These are phyloP conservation scores for Fusarium albidum DNA, from an alignment of 2,329 filamentous ascomycete species.

Conservation along the genomic window DNA sequence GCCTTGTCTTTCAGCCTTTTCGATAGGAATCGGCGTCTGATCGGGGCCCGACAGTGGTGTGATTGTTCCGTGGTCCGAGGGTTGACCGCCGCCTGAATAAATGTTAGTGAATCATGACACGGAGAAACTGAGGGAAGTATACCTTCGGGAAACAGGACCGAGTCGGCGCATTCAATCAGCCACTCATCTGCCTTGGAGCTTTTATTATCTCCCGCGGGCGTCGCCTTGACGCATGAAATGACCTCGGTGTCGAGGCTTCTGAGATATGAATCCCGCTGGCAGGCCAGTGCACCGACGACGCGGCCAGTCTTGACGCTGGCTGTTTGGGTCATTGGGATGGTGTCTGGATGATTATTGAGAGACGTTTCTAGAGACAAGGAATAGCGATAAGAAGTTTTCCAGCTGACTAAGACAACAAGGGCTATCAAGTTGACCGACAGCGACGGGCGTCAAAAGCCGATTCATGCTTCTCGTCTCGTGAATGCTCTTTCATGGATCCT, in stretches of 20 bases:
- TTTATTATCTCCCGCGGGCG: conserved; percentile 19
- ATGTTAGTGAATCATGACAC: fast-evolving
- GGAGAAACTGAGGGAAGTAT: fast-evolving
- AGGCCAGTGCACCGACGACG: conserved; percentile 41
- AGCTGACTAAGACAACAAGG: too few species aligned
- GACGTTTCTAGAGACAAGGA: too few species aligned
- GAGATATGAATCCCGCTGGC: conserved; percentile 41
- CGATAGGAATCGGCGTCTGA: conserved; percentile 29
- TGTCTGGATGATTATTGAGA: too few species aligned
- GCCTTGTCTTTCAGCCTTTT: conserved; percentile 39
- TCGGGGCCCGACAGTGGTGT: conserved; percentile 11
- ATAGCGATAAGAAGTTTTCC: too few species aligned
- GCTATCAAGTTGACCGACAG: too few species aligned
- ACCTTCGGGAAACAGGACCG: conserved; percentile 44
- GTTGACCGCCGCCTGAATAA: conserved; percentile 42
- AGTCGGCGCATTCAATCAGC: conserved; percentile 44
- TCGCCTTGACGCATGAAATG: conserved; percentile 39
- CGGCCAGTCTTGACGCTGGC: conserved; percentile 1
- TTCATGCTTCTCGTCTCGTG: too few species aligned
- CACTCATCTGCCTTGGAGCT: conserved; percentile 36
- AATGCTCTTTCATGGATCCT: too few species aligned
- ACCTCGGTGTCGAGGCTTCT: conserved; percentile 38
- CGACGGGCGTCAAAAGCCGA: too few species aligned
- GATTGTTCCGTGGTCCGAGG: conserved; percentile 42
- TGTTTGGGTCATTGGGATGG: conserved; percentile 7